These are phyloP conservation scores for Agaricus blazei DNA, from an alignment of 768 basidiomycete genomes.

Conservation along the genomic window DNA sequence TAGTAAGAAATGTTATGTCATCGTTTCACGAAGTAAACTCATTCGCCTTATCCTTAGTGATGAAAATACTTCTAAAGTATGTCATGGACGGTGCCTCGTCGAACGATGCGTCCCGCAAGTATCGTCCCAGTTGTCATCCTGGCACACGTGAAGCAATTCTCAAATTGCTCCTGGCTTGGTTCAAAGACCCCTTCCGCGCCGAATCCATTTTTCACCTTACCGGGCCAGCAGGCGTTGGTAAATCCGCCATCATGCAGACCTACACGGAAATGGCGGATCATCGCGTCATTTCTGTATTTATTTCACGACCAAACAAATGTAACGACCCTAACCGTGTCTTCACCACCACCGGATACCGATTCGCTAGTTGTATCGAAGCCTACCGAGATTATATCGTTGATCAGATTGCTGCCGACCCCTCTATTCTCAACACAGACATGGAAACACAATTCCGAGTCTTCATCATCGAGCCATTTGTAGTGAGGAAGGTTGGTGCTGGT, in stretches of 20 bases:
- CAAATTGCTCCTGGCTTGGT: not conserved
- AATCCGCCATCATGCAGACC: not conserved
- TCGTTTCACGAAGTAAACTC: too few relatives aligned
- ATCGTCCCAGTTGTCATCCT: not conserved
- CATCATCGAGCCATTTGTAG: not conserved
- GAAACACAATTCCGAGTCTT: not conserved
- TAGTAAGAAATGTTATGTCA: too few relatives aligned
- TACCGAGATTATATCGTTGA: not conserved
- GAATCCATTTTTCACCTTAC: not conserved
- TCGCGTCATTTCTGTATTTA: not conserved
- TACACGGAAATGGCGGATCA: not conserved
- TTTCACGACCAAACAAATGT: not conserved
- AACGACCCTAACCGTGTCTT: not conserved
- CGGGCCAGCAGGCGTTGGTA: not conserved
- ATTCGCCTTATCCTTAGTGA: too few relatives aligned
- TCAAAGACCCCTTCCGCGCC: not conserved
- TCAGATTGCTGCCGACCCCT: too few relatives aligned
- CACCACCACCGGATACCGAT: not conserved
- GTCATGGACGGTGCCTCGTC: not conserved
- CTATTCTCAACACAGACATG: too few relatives aligned
- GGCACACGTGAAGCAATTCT: not conserved
- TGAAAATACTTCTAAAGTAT: not conserved
- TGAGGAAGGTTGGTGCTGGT: too few relatives aligned
- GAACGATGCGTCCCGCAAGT: not conserved
- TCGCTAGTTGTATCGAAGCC: not conserved